A percentile compares a stretch with the other conserved stretches of the same genome.
phyloP scores from a whole-genome alignment of 352 stramenopile genomes.

The Phytophthora aleatoria region DNA sequence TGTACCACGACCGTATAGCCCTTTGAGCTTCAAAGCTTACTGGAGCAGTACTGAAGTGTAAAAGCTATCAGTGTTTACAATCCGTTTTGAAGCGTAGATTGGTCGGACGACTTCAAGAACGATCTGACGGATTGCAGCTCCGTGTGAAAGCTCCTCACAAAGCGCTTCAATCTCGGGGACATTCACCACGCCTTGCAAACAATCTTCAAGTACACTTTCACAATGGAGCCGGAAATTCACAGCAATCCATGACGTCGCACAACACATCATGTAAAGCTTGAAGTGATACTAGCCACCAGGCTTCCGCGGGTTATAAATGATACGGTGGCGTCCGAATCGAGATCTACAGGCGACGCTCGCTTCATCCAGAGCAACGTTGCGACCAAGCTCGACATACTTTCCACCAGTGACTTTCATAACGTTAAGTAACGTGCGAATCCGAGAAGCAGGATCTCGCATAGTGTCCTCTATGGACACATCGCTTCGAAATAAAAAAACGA shows the following conservation, averaged over 20 bases:
- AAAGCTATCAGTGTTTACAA: slow-evolving; percentile 37
- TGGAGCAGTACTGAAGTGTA: slow-evolving; percentile 24
- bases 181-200: slow-evolving; percentile 15
- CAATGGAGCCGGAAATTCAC: slow-evolving; percentile 35
- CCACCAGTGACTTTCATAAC: slow-evolving; percentile 25
- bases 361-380: slow-evolving; percentile 26
- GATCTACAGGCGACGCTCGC: too few species aligned
- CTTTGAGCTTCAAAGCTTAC: slow-evolving; percentile 22
- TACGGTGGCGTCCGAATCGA: too few species aligned
- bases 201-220: slow-evolving; percentile 24
- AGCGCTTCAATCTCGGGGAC: neutral
- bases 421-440: slow-evolving; percentile 16
- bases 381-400: slow-evolving; percentile 26
- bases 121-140: slow-evolving; percentile 10
- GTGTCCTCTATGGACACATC: neutral
- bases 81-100: slow-evolving; percentile 19
- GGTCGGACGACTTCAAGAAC: slow-evolving; percentile 32
- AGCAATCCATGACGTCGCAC: slow-evolving; percentile 31
- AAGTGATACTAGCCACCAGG: too few species aligned
- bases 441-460: neutral
- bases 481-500: too few species aligned
- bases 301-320: too few species aligned
- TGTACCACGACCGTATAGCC: slow-evolving; percentile 24
- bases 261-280: slow-evolving; percentile 21
- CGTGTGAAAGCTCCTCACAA: neutral